Conservation (phyloP, 129 eudicot species). For the Chrysanthemum seticuspe region DNA sequence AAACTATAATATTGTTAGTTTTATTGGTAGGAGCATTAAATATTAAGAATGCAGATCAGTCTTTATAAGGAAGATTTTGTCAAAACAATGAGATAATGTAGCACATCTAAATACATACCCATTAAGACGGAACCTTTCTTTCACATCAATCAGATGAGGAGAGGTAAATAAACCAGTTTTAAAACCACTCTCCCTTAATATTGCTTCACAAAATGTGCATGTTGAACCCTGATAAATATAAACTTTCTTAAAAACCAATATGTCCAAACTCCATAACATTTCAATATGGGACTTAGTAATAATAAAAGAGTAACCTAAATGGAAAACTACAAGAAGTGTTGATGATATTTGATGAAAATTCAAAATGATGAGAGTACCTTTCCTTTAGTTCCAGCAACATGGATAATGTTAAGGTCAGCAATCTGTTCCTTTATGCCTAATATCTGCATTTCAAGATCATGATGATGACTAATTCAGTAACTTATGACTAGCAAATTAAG, state of each 20-base stretch:
- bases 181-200: constrained; percentile 76
- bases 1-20: not conserved
- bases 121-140: constrained; percentile 84
- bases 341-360: constrained; percentile 3
- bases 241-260: constrained; percentile 23
- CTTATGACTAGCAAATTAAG: not conserved
- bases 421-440: constrained; percentile 76
- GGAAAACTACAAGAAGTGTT: constrained; percentile 4
- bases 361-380: constrained; percentile 52
- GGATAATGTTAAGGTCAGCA: constrained; percentile 75
- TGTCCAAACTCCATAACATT: not conserved
- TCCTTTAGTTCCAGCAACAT: constrained; percentile 99
- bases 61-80: constrained; percentile 10
- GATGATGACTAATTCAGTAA: constrained; percentile 1
- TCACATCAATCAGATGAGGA: constrained; percentile 91
- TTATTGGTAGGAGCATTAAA: constrained; percentile 1
- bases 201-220: constrained; percentile 88
- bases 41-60: constrained; percentile 1
- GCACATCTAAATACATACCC: constrained; percentile 58
- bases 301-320: not conserved
- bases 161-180: constrained; percentile 89
- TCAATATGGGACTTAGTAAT: constrained; percentile 6
- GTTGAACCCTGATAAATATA: constrained; percentile 77
- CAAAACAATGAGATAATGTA: constrained; percentile 5
- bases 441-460: constrained; percentile 55